Evolutionary conservation across 306 rosid species (phyloP).

Genomic region (Castanea crenata): DNA sequence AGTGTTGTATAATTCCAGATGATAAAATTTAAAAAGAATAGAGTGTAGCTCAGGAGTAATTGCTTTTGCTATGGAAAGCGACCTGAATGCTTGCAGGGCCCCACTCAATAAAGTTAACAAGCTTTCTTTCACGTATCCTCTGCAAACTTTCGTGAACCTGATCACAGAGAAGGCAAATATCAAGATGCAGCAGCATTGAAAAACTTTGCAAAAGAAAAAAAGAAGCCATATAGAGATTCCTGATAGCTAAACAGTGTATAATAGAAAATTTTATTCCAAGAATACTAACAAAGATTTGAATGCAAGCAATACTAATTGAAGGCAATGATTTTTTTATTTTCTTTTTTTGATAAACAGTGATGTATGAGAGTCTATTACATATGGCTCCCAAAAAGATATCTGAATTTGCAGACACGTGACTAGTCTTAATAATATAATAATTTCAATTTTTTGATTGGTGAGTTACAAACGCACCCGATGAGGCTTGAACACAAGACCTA

Average conservation of each 20-base stretch:
- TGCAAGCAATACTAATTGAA: not conserved
- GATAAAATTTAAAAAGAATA: constrained; percentile 12
- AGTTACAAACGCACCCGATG: too few species aligned
- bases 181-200: constrained; percentile 16
- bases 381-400: not conserved
- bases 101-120: constrained; percentile 97
- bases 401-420: not conserved
- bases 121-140: constrained; percentile 98
- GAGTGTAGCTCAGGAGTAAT: constrained; percentile 14
- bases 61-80: constrained; percentile 17
- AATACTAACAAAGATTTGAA: not conserved
- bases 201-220: constrained; percentile 5
- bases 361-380: not conserved
- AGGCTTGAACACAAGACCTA: too few species aligned
- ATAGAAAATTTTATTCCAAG: not conserved
- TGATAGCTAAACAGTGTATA: not conserved
- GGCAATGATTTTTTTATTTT: not conserved
- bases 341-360: not conserved
- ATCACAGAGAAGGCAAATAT: constrained; percentile 27
- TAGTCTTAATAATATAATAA: not conserved
- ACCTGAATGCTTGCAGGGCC: constrained; percentile 99
- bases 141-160: constrained; percentile 99
- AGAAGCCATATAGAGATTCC: not conserved
- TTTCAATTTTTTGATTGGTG: too few species aligned
- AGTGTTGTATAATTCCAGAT: constrained; percentile 10